A percentile compares a stretch with the other conserved stretches of the same genome.
Evolutionary conservation across 306 rosid genomes (phyloP).

Genomic region (Cicer bijugum): DNA sequence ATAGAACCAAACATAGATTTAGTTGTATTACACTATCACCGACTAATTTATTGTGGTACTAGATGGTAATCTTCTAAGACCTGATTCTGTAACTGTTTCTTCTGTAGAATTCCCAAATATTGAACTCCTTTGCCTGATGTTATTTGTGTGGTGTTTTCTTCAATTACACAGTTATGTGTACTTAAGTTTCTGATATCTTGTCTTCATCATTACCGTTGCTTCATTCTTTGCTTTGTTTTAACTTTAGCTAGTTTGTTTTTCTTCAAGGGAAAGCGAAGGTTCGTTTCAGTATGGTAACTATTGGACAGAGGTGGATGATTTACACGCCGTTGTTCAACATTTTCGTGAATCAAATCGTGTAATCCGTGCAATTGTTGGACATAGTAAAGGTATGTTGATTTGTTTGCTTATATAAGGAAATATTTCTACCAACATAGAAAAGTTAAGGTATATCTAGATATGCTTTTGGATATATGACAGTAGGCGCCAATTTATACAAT

Average conservation of each 20-base stretch:
- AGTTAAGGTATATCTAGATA: constrained; percentile 12
- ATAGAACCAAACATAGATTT: too few relatives aligned
- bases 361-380: constrained; percentile 69
- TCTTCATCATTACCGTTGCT: constrained; percentile 2
- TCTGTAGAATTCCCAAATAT: background rate
- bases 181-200: constrained; percentile 11
- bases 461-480: constrained; percentile 11
- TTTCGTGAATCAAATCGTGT: constrained; percentile 53
- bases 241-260: constrained; percentile 35
- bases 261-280: constrained; percentile 78
- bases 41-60: background rate
- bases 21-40: too few relatives aligned
- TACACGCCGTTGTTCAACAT: constrained; percentile 61
- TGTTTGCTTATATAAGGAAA: background rate
- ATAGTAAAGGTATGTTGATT: constrained; percentile 67
- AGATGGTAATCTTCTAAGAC: background rate
- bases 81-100: background rate
- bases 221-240: constrained; percentile 27
- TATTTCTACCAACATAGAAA: constrained; percentile 4
- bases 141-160: constrained; percentile 14
- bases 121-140: background rate
- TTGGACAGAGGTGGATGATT: constrained; percentile 68
- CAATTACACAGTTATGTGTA: background rate
- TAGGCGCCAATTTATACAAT: constrained; percentile 11
- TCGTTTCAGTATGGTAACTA: constrained; percentile 62